Base-by-base conservation (phyloP, 305 asterid species). In the Petunia hybrid region DNA sequence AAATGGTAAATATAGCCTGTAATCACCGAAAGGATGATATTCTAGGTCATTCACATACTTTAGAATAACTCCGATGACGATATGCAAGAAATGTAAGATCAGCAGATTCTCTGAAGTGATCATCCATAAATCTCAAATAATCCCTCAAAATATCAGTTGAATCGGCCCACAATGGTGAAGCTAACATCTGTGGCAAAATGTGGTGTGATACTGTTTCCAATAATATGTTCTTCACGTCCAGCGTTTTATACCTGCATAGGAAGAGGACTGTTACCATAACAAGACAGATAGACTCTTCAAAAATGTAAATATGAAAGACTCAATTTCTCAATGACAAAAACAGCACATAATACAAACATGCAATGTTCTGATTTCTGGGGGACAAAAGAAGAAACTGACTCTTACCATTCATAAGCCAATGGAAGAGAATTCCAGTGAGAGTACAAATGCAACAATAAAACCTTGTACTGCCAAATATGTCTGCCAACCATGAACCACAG, bases 181-280 rank as follows among this genome's bases (percentile, higher is more conserved):
- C 84, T 86, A 95, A 83, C 98, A 95, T 92, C 90, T 95, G 98
- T 6, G 98, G 99, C 85, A 97, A 90, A 82, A 97, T 92, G 85
- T 93, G 97, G 92, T 95, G 97, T 8, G 93, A 91, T 81, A 89
- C 91, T 67, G 98, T 91, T 92, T 97, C 99, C 91, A 93, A 86
- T 89, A 97, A 88, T 81, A 97, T 95, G 87, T 97, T 97, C 91
- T 97, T 97, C 89, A 92, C 99, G 77, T 97, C 99, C 96, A 97
- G 84, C 75, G 97, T 88, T 90, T 91, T 95, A 87, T 97, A 97
- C 89, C 99, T 97, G 81, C 76, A 89, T 45, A 80, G 81, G 82
- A 83, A 81, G 83, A 81, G 77, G 63, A 64, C 82, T 80, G 83
- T 75, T 69, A 59, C 53, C 45, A 78, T 77, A 83, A 22, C 76